A percentile compares a stretch with the other conserved stretches of the same genome.
Conservation (phyloP, 805 yeast species). For the Spathaspora boniae region DNA sequence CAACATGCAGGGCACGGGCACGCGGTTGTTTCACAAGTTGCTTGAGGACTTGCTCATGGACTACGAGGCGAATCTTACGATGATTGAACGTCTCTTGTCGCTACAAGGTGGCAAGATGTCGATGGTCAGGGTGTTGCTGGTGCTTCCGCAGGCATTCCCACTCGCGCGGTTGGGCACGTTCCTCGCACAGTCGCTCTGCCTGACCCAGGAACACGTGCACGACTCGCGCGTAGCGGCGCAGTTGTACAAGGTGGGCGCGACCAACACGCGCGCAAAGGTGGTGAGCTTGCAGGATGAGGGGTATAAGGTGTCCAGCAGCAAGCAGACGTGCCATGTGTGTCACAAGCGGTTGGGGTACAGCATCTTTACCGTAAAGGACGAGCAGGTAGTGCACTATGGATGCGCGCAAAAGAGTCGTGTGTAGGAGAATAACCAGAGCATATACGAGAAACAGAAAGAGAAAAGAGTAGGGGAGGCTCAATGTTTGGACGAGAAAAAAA, state of each 20-base stretch:
- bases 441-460: too few species aligned
- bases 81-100: conserved; percentile 38
- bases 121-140: conserved; percentile 40
- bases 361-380: conserved; percentile 48
- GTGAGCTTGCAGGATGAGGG: conserved; percentile 34
- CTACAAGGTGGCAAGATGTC: conserved; percentile 50
- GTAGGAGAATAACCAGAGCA: background rate
- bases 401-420: conserved; percentile 28
- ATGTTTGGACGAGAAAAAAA: background rate
- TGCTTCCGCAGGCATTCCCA: conserved; percentile 50
- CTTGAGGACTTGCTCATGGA: conserved; percentile 44
- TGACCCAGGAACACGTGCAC: conserved; percentile 36
- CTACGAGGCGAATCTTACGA: conserved; percentile 30
- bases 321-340: conserved; percentile 57
- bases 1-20: conserved; percentile 36
- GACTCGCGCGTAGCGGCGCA: conserved; percentile 42
- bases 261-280: conserved; percentile 44
- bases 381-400: conserved; percentile 53
- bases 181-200: conserved; percentile 43
- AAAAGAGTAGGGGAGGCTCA: background rate
- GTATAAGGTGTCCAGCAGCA: conserved; percentile 35
- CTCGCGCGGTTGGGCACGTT: conserved; percentile 42
- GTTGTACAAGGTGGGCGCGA: conserved; percentile 51
- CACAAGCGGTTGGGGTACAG: conserved; percentile 51
- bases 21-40: conserved; percentile 45